Evolutionary conservation across 768 basidiomycete genomes (phyloP), one percentile per base, ranked within the genome.

Genomic region (Austroboletus festivus): DNA sequence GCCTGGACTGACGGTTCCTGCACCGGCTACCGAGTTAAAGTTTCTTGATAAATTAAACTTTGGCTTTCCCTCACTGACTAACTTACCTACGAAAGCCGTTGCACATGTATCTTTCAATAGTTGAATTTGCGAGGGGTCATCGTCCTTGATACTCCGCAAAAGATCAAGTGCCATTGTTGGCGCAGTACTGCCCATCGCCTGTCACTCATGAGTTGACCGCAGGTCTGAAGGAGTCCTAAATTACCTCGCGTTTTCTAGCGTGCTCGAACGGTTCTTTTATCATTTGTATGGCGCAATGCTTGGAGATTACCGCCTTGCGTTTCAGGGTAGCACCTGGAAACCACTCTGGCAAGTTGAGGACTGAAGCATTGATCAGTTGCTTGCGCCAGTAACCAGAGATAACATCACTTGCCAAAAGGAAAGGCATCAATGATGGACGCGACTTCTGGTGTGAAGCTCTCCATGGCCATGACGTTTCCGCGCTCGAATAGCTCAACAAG

Each of bases 401-500:
- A 12, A 42, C 12, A 15, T 33, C 1, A 50, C 60, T 51, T 34
- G 40, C 63, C 9, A 18, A 63, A 65, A 18, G 62, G 55, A 28
- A 65, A 65, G 10, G 54, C 46, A 1, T 38, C 60, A 11, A 60
- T 8, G n/a, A 59, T 20, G 12, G 48, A 48, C 26, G 57, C 44
- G 4, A 10, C 6, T 24, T 59, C 60, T 4, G 57, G 63, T n/a
- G 51, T 52, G 4, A 59, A 24, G 5, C 28, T 19, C 38, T 42
- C 49, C 34, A 64, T 16, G 1, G 56, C 48, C 13, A 63, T 16
- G 9, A 22, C 3, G 5, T 65, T 34, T 5, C 71, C 71, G 11
- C 60, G 56, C 31, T 74, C 68, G 5, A 73, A 67, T 4, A 74
- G 52, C 9, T 67, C 51, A 12, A 76, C 65, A 49, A 72, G 68